A percentile compares a stretch with the other conserved stretches of the same genome.
phyloP scores from a whole-genome alignment of 148 eudicot species.

The Cornus kousa region DNA sequence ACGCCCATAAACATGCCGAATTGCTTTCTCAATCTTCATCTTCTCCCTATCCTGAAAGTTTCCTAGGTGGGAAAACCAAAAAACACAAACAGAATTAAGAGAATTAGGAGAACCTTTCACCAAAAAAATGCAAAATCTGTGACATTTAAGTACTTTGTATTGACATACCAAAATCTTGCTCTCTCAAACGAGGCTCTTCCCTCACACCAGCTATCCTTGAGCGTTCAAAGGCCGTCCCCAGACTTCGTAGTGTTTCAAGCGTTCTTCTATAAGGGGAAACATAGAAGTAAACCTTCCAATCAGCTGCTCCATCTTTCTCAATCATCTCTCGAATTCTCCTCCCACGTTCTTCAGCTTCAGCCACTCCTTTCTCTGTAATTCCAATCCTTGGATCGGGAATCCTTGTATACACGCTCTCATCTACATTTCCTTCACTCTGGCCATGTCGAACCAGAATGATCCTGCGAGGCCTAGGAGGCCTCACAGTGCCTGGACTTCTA shows the following conservation, averaged over 20 bases:
- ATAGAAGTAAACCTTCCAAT: constrained; percentile 57
- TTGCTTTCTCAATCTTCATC: constrained; percentile 44
- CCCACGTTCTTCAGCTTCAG: constrained; percentile 46
- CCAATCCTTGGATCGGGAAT: constrained; percentile 47
- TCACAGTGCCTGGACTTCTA: neutral
- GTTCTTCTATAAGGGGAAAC: constrained; percentile 48
- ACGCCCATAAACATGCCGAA: constrained; percentile 38
- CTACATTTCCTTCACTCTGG: constrained; percentile 53
- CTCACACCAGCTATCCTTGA: constrained; percentile 48
- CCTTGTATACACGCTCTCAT: constrained; percentile 42
- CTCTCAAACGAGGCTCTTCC: constrained; percentile 55
- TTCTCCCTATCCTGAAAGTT: constrained; percentile 52
- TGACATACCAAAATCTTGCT: constrained; percentile 56
- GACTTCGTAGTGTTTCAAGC: constrained; percentile 33
- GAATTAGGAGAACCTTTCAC: neutral
- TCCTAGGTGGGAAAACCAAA: constrained; percentile 19
- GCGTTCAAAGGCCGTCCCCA: constrained; percentile 43
- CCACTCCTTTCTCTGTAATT: constrained; percentile 38
- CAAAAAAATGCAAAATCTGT: too few species aligned
- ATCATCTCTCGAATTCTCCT: constrained; percentile 34
- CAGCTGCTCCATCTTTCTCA: constrained; percentile 39
- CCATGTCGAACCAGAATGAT: constrained; percentile 56
- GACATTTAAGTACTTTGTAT: too few species aligned
- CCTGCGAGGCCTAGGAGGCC: constrained; percentile 49
- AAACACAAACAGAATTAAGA: neutral